phyloP scores from a whole-genome alignment of 352 stramenopile genomes.

The Phytophthora ramorum region DNA sequence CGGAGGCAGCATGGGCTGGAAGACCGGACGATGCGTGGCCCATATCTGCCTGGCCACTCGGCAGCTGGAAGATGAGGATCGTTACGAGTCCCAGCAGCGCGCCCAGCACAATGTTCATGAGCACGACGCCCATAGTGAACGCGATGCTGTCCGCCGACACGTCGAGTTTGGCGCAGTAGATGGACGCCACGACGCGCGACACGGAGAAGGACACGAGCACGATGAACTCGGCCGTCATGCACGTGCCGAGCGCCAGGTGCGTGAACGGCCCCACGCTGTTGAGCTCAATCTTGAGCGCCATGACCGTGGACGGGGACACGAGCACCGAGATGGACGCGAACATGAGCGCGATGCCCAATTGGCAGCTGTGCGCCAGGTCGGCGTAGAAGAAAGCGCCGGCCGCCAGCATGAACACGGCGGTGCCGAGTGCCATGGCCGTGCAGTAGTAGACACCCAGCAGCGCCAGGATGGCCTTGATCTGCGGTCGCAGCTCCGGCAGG shows the following conservation, averaged over 20 bases:
- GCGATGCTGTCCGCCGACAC: conserved; percentile 55
- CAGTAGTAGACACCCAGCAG: conserved; percentile 52
- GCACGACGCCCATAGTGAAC: conserved; percentile 60
- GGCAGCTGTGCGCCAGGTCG: conserved; percentile 46
- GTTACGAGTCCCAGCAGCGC: conserved; percentile 54
- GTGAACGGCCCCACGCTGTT: conserved; percentile 72
- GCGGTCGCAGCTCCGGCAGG: conserved; percentile 55
- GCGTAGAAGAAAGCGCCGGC: conserved; percentile 65
- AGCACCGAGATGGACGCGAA: conserved; percentile 74
- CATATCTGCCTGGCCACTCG: conserved; percentile 38
- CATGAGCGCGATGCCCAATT: conserved; percentile 69
- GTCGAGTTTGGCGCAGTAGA: conserved; percentile 64
- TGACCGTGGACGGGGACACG: conserved; percentile 69
- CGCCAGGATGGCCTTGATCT: conserved; percentile 63
- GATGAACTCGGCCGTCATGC: conserved; percentile 73
- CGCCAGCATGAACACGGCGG: conserved; percentile 46
- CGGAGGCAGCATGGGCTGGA: conserved; percentile 3
- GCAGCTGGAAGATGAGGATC: conserved; percentile 65
- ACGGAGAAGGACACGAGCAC: conserved; percentile 74
- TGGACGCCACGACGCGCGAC: conserved; percentile 62
- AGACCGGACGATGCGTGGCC: background rate
- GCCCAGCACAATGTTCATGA: conserved; percentile 62
- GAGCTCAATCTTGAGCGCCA: conserved; percentile 81
- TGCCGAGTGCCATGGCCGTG: conserved; percentile 59
- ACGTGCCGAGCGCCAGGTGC: conserved; percentile 67